Base-by-base conservation (phyloP, 2,329 filamentous ascomycete genomes). In the Cladosporium sp. region DNA sequence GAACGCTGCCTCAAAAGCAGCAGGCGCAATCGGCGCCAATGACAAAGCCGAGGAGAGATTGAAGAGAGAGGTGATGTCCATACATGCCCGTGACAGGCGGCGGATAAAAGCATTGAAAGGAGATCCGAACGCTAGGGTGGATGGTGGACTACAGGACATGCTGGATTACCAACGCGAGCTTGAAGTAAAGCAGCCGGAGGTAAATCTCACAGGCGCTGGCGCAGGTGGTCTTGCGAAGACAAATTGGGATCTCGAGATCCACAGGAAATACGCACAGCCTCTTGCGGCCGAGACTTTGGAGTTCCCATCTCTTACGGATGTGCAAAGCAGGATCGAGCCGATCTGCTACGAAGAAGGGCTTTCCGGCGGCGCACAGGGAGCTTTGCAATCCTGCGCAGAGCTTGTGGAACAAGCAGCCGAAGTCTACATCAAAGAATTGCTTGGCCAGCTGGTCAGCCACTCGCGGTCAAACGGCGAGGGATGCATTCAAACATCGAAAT, bases 401-500 rank as follows among this genome's bases (percentile, higher is more conserved):
- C 80, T 83, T 55, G 78, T 87, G 69, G 82, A 83, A 57, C 78
- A 83, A 56, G 83, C 83, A 1, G 80, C 82, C 0, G 84, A 87
- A 65, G 84, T 80, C 1, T 86, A 80, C 65, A 76, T 87, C 58
- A 87, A 87, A 69, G 81, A 85, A 65, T 76, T 83, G 2, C 72
- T 87, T 2, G 77, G 78, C 5, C 74, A 75, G 34, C 75, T 85
- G 13, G 80, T 85, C 60, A 75, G 76, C 4, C 79, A 82, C 32
- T 80, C 81, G 3, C 74, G 79, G 50, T 75, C 74, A 25, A 86
- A 86, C 61, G 83, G 80, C 10, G 77, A 81, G 1, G 70, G 70
- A 6, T 74, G 74, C 56, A 83, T 97, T 58, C 87, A 91, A 70
- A 96, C 91, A 2, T 83, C 87, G 64, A 86, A 84, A 58, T 97